Evolutionary conservation across 148 eudicot genomes (phyloP).

Genomic region (Camellia granthamiana): DNA sequence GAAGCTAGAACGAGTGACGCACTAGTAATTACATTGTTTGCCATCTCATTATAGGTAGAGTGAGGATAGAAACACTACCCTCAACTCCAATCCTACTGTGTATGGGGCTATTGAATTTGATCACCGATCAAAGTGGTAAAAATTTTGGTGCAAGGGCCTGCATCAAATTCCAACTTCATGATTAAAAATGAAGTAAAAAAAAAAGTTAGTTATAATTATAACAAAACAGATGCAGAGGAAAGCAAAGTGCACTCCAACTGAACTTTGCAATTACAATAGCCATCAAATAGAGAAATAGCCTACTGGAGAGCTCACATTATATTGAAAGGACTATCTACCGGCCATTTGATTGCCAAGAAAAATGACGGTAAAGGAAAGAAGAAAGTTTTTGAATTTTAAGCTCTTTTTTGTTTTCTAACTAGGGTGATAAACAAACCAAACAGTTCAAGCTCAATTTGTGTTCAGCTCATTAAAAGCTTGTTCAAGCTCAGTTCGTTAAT

Average conservation of each 20-base stretch:
- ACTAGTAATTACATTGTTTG: background rate
- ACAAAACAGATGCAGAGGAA: background rate
- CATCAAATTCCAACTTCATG: slow-evolving; percentile 2
- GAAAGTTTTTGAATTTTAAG: background rate
- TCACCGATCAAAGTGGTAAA: background rate
- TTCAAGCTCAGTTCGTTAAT: too few relatives aligned
- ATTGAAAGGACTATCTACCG: background rate
- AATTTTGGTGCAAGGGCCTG: background rate
- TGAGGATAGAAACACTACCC: slow-evolving; percentile 5
- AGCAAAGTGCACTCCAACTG: too few relatives aligned
- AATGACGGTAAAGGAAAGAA: background rate
- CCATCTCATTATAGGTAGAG: slow-evolving; percentile 1
- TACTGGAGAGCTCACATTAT: background rate
- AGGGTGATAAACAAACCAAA: background rate
- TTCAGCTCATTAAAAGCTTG: too few relatives aligned
- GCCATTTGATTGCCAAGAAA: background rate
- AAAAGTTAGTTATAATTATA: background rate
- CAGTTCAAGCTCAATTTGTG: too few relatives aligned
- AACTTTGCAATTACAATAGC: background rate
- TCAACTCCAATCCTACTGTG: background rate
- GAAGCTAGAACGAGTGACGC: background rate
- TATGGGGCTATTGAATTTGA: background rate
- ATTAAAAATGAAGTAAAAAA: background rate
- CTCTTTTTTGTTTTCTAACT: background rate
- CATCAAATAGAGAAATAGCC: background rate